Evolutionary conservation across 176 grass and related monocot genomes (phyloP).

Genomic region (Coix lacrymajobi): DNA sequence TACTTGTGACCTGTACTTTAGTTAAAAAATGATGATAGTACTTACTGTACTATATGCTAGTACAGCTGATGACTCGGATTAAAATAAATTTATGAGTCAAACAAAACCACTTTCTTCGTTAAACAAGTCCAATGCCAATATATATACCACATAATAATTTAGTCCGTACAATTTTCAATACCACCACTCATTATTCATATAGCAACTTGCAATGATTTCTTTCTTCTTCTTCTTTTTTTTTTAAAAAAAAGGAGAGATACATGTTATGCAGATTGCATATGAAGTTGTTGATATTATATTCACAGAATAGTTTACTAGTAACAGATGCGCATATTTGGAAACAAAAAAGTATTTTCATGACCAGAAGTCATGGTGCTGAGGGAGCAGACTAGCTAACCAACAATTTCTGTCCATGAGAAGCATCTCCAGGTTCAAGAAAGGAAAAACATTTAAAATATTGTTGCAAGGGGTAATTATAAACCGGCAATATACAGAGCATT

Average conservation of each 20-base stretch:
- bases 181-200: neutral
- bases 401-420: neutral
- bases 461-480: neutral
- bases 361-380: neutral
- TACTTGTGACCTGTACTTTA: neutral
- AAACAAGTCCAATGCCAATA: neutral
- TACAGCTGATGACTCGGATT: constrained; percentile 11
- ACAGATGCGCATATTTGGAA: neutral
- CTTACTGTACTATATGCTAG: too few relatives aligned
- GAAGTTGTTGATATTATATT: neutral
- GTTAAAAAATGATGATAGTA: neutral
- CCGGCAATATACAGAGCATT: neutral
- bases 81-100: neutral
- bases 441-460: neutral
- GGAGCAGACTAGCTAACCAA: neutral
- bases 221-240: too few relatives aligned
- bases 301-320: neutral
- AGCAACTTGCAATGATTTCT: neutral
- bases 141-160: neutral
- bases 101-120: neutral
- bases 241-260: neutral
- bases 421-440: neutral
- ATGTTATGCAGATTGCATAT: neutral
- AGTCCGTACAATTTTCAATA: neutral
- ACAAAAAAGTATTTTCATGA: neutral